These are phyloP conservation scores for Paramecium pentaurelia DNA, from an alignment of 73 alveolate genomes.

Conservation along the genomic window DNA sequence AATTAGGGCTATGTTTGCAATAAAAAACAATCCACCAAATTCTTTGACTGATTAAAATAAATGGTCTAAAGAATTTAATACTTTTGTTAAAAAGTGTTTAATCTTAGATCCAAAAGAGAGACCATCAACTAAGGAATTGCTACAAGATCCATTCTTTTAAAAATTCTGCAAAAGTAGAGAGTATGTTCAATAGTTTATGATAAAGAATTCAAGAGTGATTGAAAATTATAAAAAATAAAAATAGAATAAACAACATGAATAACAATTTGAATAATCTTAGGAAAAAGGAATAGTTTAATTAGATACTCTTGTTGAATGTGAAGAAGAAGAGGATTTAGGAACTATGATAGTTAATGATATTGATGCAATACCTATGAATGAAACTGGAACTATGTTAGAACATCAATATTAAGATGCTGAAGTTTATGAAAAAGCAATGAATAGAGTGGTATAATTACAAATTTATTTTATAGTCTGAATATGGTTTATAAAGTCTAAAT, in stretches of 20 bases:
- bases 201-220: background rate
- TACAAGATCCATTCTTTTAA: constrained; percentile 82
- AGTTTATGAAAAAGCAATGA: constrained; percentile 36
- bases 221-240: background rate
- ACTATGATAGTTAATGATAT: constrained; percentile 11
- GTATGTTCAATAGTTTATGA: constrained; percentile 9
- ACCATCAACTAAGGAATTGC: constrained; percentile 94
- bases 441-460: background rate
- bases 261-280: background rate
- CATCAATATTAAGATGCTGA: constrained; percentile 41
- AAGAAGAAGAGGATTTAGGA: constrained; percentile 47
- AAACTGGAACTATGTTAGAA: constrained; percentile 62
- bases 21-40: constrained; percentile 86
- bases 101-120: constrained; percentile 88
- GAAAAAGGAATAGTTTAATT: constrained; percentile 3
- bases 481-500: background rate
- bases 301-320: constrained; percentile 42
- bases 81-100: constrained; percentile 88
- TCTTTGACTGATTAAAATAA: constrained; percentile 81
- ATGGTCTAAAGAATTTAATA: constrained; percentile 94
- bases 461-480: background rate
- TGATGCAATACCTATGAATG: constrained; percentile 44
- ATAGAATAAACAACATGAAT: constrained; percentile 1
- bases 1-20: constrained; percentile 88
- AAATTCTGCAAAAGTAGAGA: constrained; percentile 50